Percentiles rank a stretch among this genome's conserved stretches.
These are phyloP conservation scores for Aurantiochytrium sp. DNA, from an alignment of 108 stramenopile genomes.

Conservation along the genomic window DNA sequence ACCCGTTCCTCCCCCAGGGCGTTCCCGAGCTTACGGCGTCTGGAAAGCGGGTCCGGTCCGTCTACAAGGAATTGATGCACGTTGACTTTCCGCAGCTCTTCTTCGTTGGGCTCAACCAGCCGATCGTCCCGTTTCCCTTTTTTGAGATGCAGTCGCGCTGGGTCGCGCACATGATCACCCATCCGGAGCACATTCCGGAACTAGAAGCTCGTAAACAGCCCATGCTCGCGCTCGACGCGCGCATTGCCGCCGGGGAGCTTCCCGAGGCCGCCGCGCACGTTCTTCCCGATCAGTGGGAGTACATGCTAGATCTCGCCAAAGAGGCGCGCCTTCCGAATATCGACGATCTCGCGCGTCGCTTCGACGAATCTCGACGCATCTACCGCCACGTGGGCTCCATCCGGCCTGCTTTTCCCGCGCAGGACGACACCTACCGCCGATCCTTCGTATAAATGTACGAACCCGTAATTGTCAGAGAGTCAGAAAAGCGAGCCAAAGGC, in stretches of 20 bases:
- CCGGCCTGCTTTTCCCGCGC: neutral
- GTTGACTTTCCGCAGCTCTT: neutral
- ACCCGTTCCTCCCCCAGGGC: neutral
- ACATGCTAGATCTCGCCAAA: neutral
- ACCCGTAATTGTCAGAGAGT: too few species aligned
- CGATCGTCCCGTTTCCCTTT: constrained; percentile 22
- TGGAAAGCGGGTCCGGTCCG: neutral
- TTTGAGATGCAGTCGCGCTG: constrained; percentile 4
- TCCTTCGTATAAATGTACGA: neutral
- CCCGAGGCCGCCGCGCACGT: neutral
- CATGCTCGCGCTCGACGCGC: neutral
- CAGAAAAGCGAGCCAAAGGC: too few species aligned
- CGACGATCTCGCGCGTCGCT: neutral
- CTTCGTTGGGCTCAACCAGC: neutral
- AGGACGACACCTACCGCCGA: neutral
- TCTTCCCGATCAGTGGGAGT: constrained; percentile 6
- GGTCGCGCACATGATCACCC: neutral
- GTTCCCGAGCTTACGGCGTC: neutral
- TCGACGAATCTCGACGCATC: neutral
- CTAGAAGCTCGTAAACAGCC: neutral
- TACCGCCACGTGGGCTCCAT: neutral
- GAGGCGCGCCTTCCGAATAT: neutral
- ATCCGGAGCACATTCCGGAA: neutral
- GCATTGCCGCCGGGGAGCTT: neutral
- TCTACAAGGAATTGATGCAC: constrained; percentile 19